phyloP scores from a whole-genome alignment of 2,329 filamentous ascomycete genomes.

The Ramularia endophylla region DNA sequence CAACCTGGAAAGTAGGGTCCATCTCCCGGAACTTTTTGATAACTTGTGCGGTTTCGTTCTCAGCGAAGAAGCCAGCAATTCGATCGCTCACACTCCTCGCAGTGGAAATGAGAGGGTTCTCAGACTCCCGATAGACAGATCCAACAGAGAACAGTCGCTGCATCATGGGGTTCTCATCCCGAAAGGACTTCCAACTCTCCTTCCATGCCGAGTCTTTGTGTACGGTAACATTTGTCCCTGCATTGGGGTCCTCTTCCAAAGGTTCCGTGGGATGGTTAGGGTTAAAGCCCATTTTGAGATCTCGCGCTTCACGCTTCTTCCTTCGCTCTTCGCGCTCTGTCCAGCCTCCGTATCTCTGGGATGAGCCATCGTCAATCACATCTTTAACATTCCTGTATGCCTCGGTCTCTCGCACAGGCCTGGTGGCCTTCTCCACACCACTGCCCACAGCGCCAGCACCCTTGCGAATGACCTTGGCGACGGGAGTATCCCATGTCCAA shows the following conservation, averaged over 20 bases:
- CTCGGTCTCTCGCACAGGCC: conserved; percentile 89
- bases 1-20: conserved; percentile 90
- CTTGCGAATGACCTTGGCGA: conserved; percentile 84
- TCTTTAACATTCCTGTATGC: conserved; percentile 90
- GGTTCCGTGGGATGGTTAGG: conserved; percentile 49
- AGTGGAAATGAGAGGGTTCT: conserved; percentile 90
- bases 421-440: conserved; percentile 88
- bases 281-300: conserved; percentile 44
- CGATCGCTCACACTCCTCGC: conserved; percentile 91
- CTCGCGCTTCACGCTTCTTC: conserved; percentile 67
- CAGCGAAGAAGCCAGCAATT: conserved; percentile 92
- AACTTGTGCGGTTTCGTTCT: conserved; percentile 95
- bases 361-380: conserved; percentile 94
- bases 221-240: conserved; percentile 86
- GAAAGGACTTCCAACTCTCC: conserved; percentile 96
- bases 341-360: conserved; percentile 94
- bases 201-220: conserved; percentile 99
- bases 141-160: conserved; percentile 84
- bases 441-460: conserved; percentile 80
- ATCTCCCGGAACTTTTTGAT: conserved; percentile 98
- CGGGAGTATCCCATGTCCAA: conserved; percentile 95
- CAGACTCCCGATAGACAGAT: conserved; percentile 86
- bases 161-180: conserved; percentile 80
- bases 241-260: conserved; percentile 80
- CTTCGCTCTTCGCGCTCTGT: conserved; percentile 90